Base-by-base conservation (phyloP, 164 flowering plant species). In the Berberis vulgaris region DNA sequence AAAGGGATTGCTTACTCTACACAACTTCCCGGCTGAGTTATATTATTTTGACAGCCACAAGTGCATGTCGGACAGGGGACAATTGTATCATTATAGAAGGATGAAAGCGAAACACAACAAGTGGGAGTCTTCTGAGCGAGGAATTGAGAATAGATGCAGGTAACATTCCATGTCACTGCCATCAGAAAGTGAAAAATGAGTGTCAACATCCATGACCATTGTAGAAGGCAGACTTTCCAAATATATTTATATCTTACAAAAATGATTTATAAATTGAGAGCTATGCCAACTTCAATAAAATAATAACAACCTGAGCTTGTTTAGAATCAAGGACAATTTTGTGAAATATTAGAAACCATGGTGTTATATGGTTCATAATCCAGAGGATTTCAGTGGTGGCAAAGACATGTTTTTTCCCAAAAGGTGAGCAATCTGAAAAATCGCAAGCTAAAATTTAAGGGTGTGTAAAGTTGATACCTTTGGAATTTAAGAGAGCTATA, bases 131-230 rank as follows among this genome's bases (percentile, higher is more conserved):
- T 81, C 72, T 78, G 74, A 7, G 91, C 82, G 47, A 85, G 80
- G 60, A 89, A 81, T 60, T 84, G 87, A 6, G 93, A 89, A 60
- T 85, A 89, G 6, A 88, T 86, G 76, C 96, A 89, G 3, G 88
- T 85, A 56, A 87, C 83, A 63, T 86, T 85, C 92, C 96, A 88
- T 57, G 92, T 88, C 92, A 88, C 96, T 88, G 84, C 74, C 53
- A 63, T 8, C 65, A 50, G n/a, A 61, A 52, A 11, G 3, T 26
- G 26, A 26, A 26, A 26, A 26, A 26, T 26, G 26, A 26, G 26
- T 26, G 26, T 26, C 26, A 26, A 26, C 26, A 26, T 26, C 26
- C 26, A 26, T 26, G 26, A 26, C 26, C 54, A 52, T 11, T 10
- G n/a, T 1, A 9, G 54, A 52, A 2, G n/a, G n/a, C 8, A 4